Evolutionary conservation across 768 basidiomycete genomes (phyloP).

Genomic region (Candolleomyces eurysporus): DNA sequence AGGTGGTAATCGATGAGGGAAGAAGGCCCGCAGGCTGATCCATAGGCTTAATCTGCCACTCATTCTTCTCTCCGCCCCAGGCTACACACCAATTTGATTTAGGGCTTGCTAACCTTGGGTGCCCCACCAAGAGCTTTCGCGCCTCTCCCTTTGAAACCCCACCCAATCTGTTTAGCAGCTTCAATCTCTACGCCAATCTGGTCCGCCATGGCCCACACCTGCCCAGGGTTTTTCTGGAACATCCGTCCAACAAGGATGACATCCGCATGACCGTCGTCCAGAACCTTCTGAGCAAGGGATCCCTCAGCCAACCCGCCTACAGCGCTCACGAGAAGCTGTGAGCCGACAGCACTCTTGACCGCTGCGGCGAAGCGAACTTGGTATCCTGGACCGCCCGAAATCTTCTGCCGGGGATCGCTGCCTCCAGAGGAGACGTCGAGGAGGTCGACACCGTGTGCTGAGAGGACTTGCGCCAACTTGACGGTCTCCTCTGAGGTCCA

Average conservation of each 20-base stretch:
- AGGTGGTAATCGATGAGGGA: too few relatives aligned
- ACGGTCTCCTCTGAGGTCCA: slow-evolving; percentile 73
- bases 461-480: slow-evolving; percentile 54
- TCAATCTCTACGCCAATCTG: background rate
- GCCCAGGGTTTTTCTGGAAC: slow-evolving; percentile 60
- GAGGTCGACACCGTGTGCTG: slow-evolving; percentile 67
- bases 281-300: slow-evolving; percentile 52
- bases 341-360: slow-evolving; percentile 42
- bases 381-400: slow-evolving; percentile 35
- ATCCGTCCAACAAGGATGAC: slow-evolving; percentile 50
- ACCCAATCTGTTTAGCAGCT: too few relatives aligned
- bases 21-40: too few relatives aligned
- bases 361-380: slow-evolving; percentile 57
- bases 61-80: too few relatives aligned
- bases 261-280: slow-evolving; percentile 60
- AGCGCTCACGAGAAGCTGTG: slow-evolving; percentile 39
- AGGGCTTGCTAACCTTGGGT: too few relatives aligned
- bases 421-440: slow-evolving; percentile 74
- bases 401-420: slow-evolving; percentile 40
- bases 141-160: too few relatives aligned
- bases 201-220: slow-evolving; percentile 46
- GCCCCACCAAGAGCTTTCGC: too few relatives aligned
- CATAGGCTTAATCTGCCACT: too few relatives aligned
- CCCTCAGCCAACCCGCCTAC: slow-evolving; percentile 58
- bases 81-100: too few relatives aligned